Conservation (phyloP, 2,329 filamentous ascomycete species). For the Lasiodiplodia sp. region DNA sequence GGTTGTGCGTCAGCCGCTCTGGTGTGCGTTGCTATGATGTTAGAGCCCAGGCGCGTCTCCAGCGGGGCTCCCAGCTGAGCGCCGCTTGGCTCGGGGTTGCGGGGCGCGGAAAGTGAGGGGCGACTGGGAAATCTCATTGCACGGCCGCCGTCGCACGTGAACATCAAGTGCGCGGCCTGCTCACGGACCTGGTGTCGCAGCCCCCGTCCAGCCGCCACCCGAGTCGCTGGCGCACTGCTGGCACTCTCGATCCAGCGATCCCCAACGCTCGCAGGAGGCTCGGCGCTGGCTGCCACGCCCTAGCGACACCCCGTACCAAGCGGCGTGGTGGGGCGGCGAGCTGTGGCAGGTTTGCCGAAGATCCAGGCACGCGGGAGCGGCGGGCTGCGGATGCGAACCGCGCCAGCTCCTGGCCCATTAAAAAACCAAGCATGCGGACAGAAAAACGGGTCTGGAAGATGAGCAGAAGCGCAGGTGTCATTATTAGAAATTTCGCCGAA, state of each 20-base stretch:
- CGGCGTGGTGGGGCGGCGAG: slow-evolving; percentile 10
- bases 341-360: slow-evolving; percentile 28
- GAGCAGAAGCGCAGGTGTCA: slow-evolving; percentile 19
- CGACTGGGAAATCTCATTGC: slow-evolving; percentile 18
- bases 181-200: slow-evolving; percentile 18
- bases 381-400: slow-evolving; percentile 23
- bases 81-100: slow-evolving; percentile 22
- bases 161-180: not conserved
- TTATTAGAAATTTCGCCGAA: slow-evolving; percentile 30
- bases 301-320: slow-evolving; percentile 8
- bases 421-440: slow-evolving; percentile 29
- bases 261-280: slow-evolving; percentile 25
- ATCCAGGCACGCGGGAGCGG: slow-evolving; percentile 19
- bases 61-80: slow-evolving; percentile 24
- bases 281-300: slow-evolving; percentile 9
- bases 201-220: slow-evolving; percentile 10
- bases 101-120: slow-evolving; percentile 25
- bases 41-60: slow-evolving; percentile 24
- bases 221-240: not conserved
- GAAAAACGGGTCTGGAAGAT: slow-evolving; percentile 22
- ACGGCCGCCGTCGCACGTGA: slow-evolving; percentile 17
- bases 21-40: slow-evolving; percentile 23
- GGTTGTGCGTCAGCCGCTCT: slow-evolving; percentile 23
- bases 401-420: slow-evolving; percentile 17
- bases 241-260: slow-evolving; percentile 19